Percentiles rank a stretch among this genome's conserved stretches.
phyloP scores from a whole-genome alignment of 306 rosid genomes.

The Cucumis melo region DNA sequence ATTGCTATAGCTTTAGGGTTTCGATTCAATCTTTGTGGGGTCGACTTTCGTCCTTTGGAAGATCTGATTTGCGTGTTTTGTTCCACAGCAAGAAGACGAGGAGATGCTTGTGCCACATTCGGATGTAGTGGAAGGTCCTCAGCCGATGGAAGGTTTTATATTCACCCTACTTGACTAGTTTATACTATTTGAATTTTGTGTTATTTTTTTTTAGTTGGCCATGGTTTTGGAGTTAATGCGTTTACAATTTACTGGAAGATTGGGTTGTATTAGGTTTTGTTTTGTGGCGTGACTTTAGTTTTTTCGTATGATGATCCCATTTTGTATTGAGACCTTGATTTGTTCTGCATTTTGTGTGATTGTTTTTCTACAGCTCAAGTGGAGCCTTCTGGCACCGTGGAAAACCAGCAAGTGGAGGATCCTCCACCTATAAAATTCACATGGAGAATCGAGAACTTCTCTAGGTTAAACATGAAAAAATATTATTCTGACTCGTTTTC shows the following conservation, averaged over 20 bases:
- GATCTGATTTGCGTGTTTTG: slow-evolving; percentile 21
- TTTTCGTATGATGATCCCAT: background rate
- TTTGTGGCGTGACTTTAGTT: background rate
- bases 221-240: slow-evolving; percentile 5
- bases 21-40: slow-evolving; percentile 21
- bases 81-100: slow-evolving; percentile 42
- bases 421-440: slow-evolving; percentile 50
- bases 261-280: background rate
- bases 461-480: slow-evolving; percentile 46
- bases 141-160: slow-evolving; percentile 48
- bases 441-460: slow-evolving; percentile 55
- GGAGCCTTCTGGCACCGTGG: slow-evolving; percentile 34
- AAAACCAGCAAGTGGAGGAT: slow-evolving; percentile 46
- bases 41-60: slow-evolving; percentile 23
- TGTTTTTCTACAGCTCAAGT: slow-evolving; percentile 24
- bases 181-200: background rate
- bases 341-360: background rate
- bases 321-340: background rate
- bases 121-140: slow-evolving; percentile 45
- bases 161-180: background rate
- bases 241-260: slow-evolving; percentile 9
- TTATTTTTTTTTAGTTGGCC: background rate
- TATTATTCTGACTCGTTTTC: slow-evolving; percentile 42
- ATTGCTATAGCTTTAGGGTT: slow-evolving; percentile 26
- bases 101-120: slow-evolving; percentile 51